Evolutionary conservation across 371 early-diverging fungal genomes (phyloP), one percentile per base, ranked within the genome.

Genomic region (Saksenaea vasiformis): DNA sequence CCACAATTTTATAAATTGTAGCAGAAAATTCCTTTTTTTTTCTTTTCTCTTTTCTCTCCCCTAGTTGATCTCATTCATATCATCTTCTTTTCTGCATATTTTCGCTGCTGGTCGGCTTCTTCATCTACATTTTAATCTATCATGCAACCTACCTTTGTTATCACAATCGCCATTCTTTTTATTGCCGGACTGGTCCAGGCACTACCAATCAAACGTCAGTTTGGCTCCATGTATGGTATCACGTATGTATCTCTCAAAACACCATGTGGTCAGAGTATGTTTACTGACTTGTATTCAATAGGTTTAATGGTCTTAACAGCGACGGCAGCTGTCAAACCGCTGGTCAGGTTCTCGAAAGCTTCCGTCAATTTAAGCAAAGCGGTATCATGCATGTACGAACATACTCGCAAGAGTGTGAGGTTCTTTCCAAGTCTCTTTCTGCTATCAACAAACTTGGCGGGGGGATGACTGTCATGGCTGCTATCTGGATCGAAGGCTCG

Each of bases 371-470:
- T 71, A 72, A 73, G 19, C 26, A 66, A 2, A 70, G 68, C 14
- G 77, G 79, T 5, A 69, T 81, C 19, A 44, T 35, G 35, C 66
- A 66, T 54, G 70, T 81, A 35, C 78, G 82, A 44, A 81, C 82
- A 1, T 81, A 81, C 26, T 69, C 82, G 19, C 79, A 78, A 74
- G 82, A 78, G 58, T 81, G 82, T 51, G 60, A 78, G 34, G 66
- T 67, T 27, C 69, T 81, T 14, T 59, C 75, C n/a, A 62, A 68
- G 19, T 65, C 78, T n/a, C 57, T 78, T 24, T 64, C 61, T 3
- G 77, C 72, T 17, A 77, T 81, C 44, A 51, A 68, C 5, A 24
- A 58, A 13, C 28, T 37, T 8, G 76, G 73, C 55, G 70, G 71
- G 35, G 73, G 67, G 31, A 77, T 81, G 74, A 71, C 66, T 8